Evolutionary conservation across 345 rosid genomes (phyloP).

Genomic region (Eutrema heterophyllum): DNA sequence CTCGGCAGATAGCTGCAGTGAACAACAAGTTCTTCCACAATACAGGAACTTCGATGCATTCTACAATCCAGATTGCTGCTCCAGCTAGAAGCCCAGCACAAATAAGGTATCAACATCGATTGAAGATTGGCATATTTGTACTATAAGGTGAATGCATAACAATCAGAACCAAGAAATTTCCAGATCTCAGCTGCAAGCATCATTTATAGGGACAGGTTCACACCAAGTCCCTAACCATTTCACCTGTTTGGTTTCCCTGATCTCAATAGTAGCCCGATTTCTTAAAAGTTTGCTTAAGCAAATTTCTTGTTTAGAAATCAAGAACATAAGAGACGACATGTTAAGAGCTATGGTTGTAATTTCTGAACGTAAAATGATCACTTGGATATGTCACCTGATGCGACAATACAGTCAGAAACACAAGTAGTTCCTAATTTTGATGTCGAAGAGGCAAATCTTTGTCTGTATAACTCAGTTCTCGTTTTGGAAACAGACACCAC

Average conservation of each 20-base stretch:
- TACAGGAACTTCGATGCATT: background rate
- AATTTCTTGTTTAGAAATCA: background rate
- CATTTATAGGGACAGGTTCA: background rate
- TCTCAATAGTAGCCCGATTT: too few relatives aligned
- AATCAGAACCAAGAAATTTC: background rate
- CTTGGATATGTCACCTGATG: background rate
- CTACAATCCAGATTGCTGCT: background rate
- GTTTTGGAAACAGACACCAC: background rate
- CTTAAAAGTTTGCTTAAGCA: background rate
- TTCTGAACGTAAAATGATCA: background rate
- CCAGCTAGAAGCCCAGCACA: background rate
- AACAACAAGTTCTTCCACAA: background rate
- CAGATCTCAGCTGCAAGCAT: background rate
- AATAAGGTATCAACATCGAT: background rate
- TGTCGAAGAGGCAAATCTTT: too few relatives aligned
- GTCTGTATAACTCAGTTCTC: background rate
- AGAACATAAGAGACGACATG: too few relatives aligned
- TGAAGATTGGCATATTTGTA: background rate
- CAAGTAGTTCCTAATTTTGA: background rate
- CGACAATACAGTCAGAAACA: background rate
- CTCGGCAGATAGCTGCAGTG: background rate
- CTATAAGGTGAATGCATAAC: too few relatives aligned
- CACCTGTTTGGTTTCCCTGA: too few relatives aligned
- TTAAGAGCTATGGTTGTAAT: background rate
- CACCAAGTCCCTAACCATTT: too few relatives aligned